Evolutionary conservation across 1,284 basidiomycete genomes (phyloP), one percentile per base, ranked within the genome.

Genomic region (Fomitopsis palustris): DNA sequence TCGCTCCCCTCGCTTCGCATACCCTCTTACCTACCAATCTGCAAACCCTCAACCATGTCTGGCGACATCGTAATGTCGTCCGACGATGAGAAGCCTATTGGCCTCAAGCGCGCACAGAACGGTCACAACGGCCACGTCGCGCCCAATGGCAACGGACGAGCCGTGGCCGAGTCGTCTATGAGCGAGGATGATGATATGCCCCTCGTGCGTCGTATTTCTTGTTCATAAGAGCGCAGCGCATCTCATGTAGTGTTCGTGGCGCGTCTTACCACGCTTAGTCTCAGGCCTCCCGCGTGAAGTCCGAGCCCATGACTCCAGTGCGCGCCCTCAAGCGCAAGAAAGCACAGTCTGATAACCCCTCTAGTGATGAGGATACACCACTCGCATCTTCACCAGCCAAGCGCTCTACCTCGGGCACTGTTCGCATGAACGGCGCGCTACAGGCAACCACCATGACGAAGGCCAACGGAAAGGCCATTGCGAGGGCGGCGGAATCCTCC

Each of bases 341-440:
- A 65, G 70, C 76, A 17, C 67, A 73, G 16, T 77, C 78, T 57
- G 75, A 75, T 19, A 80, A 81, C 16, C 78, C 83, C 37, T 84
- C 83, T 42, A 88, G 85, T 65, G 87, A 87, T n/a, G 87, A 89
- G 64, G 87, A 90, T 62, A 77, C 75, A 27, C 88, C 88, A 45
- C 81, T 91, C 49, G 87, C 87, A 53, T 87, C 86, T 41, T 88
- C 88, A 29, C 86, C 87, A 21, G 77, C 74, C 10, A 90, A 88
- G 73, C 76, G 74, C 58, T 61, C 70, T 38, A 74, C 73, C 61
- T 74, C 79, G 31, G 72, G 75, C 54, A 73, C 77, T 10, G 71
- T 76, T 19, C 69, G 74, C 33, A 79, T 77, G 74, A 77, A 77
- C 29, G 78, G 80, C 43, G 75, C 75, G 42, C 68, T 72, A 52